Evolutionary conservation across 257 asterid species (phyloP).

Genomic region (Solanum piurae): DNA sequence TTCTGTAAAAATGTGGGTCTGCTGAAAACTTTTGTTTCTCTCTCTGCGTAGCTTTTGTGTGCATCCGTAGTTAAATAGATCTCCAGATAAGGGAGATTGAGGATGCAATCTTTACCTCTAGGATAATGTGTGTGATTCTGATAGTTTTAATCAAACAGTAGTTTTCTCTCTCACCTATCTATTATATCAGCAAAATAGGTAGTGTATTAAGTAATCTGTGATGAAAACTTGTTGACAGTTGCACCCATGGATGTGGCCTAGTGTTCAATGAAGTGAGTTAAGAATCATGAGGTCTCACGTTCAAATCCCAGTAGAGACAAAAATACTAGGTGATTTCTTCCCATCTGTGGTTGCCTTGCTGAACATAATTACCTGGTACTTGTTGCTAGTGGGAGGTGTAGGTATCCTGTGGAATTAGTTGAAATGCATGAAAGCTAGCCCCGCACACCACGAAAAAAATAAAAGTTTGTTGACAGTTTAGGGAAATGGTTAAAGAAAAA

Average conservation of each 20-base stretch:
- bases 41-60: background rate
- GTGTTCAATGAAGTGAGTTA: background rate
- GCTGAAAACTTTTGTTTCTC: background rate
- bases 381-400: background rate
- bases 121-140: background rate
- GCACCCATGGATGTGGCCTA: background rate
- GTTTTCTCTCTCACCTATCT: background rate
- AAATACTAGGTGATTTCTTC: background rate
- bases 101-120: background rate
- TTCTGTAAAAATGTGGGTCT: background rate
- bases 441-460: background rate
- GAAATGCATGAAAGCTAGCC: background rate
- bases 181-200: background rate
- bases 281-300: background rate
- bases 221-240: background rate
- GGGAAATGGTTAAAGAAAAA: background rate
- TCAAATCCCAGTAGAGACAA: background rate
- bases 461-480: background rate
- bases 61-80: background rate
- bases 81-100: background rate
- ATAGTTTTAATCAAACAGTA: background rate
- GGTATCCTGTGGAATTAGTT: background rate
- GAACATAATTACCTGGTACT: background rate
- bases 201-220: background rate
- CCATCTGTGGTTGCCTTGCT: background rate